These are phyloP conservation scores for Lobulomyces angularis DNA, from an alignment of 192 early-diverging fungal genomes.

Conservation along the genomic window DNA sequence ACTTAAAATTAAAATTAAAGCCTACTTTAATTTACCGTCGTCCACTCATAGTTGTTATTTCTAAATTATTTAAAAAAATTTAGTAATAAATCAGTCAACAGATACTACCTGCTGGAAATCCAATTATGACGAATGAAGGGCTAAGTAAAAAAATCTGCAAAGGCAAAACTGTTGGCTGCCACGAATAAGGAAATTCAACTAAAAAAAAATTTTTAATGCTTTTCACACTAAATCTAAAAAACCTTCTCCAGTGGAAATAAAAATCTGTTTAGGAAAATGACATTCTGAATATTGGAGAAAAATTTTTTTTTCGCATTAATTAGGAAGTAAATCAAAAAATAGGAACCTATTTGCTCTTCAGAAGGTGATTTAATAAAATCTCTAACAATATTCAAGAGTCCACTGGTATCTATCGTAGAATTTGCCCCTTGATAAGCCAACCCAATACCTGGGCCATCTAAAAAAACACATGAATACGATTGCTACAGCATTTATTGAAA, in stretches of 20 bases:
- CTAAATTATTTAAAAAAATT: no score
- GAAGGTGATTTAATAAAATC: constrained; percentile 10
- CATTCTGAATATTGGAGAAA: no score
- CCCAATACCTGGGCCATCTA: constrained; percentile 30
- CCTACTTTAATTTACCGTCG: no score
- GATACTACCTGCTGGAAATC: constrained; percentile 15
- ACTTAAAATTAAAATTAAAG: no score
- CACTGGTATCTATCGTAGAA: constrained; percentile 6
- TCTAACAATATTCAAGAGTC: constrained; percentile 17
- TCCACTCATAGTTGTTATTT: constrained; percentile 55
- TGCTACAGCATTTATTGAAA: no score
- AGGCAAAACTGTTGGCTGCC: constrained; percentile 38
- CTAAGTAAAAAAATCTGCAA: constrained; percentile 34
- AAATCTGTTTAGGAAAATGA: constrained; percentile 40
- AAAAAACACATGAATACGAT: no score
- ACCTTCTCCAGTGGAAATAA: constrained; percentile 48
- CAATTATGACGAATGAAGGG: constrained; percentile 32
- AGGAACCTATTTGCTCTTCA: constrained; percentile 16
- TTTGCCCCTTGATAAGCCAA: constrained; percentile 13
- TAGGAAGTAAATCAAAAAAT: no score
- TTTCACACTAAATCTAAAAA: no score
- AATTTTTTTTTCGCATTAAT: no score
- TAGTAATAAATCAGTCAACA: no score
- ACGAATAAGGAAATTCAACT: constrained; percentile 20
- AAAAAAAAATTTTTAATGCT: constrained; percentile 6